A percentile compares a stretch with the other conserved stretches of the same genome.
Evolutionary conservation across 345 rosid genomes (phyloP).

Genomic region (Eucalyptus cladocalyx): DNA sequence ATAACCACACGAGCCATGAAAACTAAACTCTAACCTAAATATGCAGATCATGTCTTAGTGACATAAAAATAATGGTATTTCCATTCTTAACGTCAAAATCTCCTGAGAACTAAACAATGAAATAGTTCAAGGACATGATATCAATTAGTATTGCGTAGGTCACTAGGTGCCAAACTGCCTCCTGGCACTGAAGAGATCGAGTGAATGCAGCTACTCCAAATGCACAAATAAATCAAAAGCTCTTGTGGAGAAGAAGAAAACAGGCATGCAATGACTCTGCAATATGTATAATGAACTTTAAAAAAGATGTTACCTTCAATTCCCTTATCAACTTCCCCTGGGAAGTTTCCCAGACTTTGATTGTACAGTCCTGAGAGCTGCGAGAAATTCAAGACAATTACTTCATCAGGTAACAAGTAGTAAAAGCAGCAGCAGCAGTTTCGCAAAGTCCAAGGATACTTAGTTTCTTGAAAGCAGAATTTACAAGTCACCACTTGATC

Average conservation of each 20-base stretch:
- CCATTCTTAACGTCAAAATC: neutral
- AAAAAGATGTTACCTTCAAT: slow-evolving; percentile 40
- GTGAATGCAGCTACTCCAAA: neutral
- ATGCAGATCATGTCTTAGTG: neutral
- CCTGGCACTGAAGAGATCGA: neutral
- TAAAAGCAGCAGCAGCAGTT: neutral
- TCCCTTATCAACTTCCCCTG: slow-evolving; percentile 95
- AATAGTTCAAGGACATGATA: neutral
- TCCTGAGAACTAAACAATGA: neutral
- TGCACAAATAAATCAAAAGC: neutral
- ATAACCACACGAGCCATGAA: neutral
- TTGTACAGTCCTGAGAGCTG: slow-evolving; percentile 86
- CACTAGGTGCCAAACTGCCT: neutral
- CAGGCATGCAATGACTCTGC: neutral
- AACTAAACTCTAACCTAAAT: neutral
- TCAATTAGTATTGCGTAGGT: neutral
- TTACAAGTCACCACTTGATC: neutral
- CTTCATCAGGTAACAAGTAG: neutral
- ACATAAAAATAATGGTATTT: neutral
- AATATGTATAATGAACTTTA: neutral
- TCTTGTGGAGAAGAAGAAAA: neutral
- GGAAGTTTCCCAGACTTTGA: slow-evolving; percentile 96
- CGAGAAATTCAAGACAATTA: neutral
- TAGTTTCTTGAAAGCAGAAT: neutral
- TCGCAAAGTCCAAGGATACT: neutral